Conservation (phyloP, 805 yeast species). For the Yarrowia phangngaensis region DNA sequence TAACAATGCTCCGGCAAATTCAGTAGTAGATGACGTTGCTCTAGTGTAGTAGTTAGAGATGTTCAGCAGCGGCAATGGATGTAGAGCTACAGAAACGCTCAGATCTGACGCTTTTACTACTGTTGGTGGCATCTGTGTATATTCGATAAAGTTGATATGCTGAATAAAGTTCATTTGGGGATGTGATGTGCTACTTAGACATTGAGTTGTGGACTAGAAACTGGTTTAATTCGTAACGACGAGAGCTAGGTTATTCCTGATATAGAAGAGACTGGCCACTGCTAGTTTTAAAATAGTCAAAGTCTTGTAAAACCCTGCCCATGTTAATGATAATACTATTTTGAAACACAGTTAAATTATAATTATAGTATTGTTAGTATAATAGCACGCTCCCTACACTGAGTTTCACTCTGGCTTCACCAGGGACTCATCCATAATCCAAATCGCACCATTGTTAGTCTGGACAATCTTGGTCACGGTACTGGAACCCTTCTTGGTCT, state of each 20-base stretch:
- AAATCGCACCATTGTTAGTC: slow-evolving; percentile 35
- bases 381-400: not conserved
- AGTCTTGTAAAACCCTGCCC: too few relatives aligned
- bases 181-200: too few relatives aligned
- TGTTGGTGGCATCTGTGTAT: slow-evolving; percentile 3
- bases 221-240: too few relatives aligned
- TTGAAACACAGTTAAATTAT: slow-evolving; percentile 12
- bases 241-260: too few relatives aligned
- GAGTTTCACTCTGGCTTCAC: slow-evolving; percentile 22
- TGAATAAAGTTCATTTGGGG: too few relatives aligned
- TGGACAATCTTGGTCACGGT: slow-evolving; percentile 19
- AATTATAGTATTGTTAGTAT: slow-evolving; percentile 4
- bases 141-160: too few relatives aligned
- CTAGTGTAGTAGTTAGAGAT: slow-evolving; percentile 40
- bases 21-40: slow-evolving; percentile 26
- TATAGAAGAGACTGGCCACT: too few relatives aligned
- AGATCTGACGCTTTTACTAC: slow-evolving; percentile 6
- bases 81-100: slow-evolving; percentile 31
- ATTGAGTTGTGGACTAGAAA: too few relatives aligned
- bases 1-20: slow-evolving; percentile 39
- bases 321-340: too few relatives aligned
- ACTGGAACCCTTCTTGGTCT: slow-evolving; percentile 27
- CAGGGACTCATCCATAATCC: slow-evolving; percentile 34
- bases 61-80: slow-evolving; percentile 40
- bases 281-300: too few relatives aligned